Evolutionary conservation across 2,329 filamentous ascomycete genomes (phyloP).

Genomic region (Alternaria solani): DNA sequence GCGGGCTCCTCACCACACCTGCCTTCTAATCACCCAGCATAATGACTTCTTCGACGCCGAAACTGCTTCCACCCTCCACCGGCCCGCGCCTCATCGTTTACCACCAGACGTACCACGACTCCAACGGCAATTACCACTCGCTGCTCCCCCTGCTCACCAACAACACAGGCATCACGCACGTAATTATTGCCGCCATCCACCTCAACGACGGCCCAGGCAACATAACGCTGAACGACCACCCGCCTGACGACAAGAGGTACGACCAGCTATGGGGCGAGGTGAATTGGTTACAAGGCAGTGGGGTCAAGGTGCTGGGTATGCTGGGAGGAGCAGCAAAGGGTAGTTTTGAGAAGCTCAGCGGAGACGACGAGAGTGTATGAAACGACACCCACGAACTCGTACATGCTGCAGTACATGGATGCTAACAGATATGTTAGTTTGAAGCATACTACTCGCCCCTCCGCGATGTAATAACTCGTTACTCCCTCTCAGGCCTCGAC

Average conservation of each 20-base stretch:
- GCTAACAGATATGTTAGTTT: slow-evolving; percentile 59
- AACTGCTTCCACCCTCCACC: slow-evolving; percentile 46
- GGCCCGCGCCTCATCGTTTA: slow-evolving; percentile 63
- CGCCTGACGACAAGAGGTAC: slow-evolving; percentile 72
- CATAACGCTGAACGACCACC: slow-evolving; percentile 82
- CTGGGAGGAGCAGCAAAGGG: slow-evolving; percentile 84
- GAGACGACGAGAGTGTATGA: slow-evolving; percentile 44
- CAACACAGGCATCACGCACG: slow-evolving; percentile 74
- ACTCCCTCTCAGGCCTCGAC: slow-evolving; percentile 54
- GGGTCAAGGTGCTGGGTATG: slow-evolving; percentile 85
- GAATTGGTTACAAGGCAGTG: slow-evolving; percentile 72
- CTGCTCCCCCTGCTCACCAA: slow-evolving; percentile 68
- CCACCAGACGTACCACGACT: slow-evolving; percentile 70
- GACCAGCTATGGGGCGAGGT: slow-evolving; percentile 81
- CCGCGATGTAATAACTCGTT: slow-evolving; percentile 67
- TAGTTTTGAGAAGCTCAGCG: slow-evolving; percentile 64
- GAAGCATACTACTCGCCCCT: slow-evolving; percentile 78
- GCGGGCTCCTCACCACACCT: neutral
- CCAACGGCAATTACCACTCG: slow-evolving; percentile 64
- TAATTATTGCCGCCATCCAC: slow-evolving; percentile 88
- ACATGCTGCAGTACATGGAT: neutral
- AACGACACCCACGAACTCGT: neutral
- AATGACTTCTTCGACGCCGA: slow-evolving; percentile 42
- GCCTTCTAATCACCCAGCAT: neutral
- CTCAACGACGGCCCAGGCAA: slow-evolving; percentile 72